Evolutionary conservation across 1,284 basidiomycete genomes (phyloP).

Genomic region (Malassezia yamatoensis): DNA sequence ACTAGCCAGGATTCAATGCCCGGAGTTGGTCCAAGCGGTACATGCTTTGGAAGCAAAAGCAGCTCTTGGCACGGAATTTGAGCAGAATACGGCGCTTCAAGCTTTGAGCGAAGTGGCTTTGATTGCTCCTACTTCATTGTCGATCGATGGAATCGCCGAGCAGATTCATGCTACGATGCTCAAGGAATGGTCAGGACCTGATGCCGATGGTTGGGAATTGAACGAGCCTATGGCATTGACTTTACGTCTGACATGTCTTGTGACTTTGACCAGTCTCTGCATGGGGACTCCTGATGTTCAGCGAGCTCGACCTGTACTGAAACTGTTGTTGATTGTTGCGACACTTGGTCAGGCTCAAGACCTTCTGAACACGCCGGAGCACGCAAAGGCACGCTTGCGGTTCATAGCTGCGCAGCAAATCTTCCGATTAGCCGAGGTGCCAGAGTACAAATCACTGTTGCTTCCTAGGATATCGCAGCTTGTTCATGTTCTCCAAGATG

Average conservation of each 20-base stretch:
- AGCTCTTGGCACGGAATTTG: neutral
- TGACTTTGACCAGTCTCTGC: slow-evolving; percentile 26
- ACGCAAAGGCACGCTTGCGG: slow-evolving; percentile 54
- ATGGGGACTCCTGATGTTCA: neutral
- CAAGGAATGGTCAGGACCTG: neutral
- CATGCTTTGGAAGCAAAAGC: slow-evolving; percentile 52
- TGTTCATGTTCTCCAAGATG: slow-evolving; percentile 70
- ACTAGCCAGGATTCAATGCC: neutral
- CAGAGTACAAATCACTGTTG: slow-evolving; percentile 55
- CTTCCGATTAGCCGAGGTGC: slow-evolving; percentile 64
- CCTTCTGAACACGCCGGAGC: slow-evolving; percentile 23
- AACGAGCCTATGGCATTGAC: slow-evolving; percentile 20
- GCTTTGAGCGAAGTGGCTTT: slow-evolving; percentile 67
- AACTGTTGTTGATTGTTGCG: slow-evolving; percentile 28
- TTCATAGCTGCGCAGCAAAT: slow-evolving; percentile 70
- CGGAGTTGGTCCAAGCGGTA: neutral
- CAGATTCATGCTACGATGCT: slow-evolving; percentile 54
- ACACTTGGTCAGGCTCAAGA: slow-evolving; percentile 24
- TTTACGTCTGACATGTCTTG: slow-evolving; percentile 6
- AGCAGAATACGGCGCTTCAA: slow-evolving; percentile 57
- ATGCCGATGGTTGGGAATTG: slow-evolving; percentile 23
- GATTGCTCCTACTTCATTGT: slow-evolving; percentile 61
- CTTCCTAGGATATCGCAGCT: slow-evolving; percentile 53
- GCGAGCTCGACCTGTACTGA: slow-evolving; percentile 28
- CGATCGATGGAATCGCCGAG: slow-evolving; percentile 67